Base-by-base conservation (phyloP, 2,329 filamentous ascomycete species). In the Cladosporium sp. region DNA sequence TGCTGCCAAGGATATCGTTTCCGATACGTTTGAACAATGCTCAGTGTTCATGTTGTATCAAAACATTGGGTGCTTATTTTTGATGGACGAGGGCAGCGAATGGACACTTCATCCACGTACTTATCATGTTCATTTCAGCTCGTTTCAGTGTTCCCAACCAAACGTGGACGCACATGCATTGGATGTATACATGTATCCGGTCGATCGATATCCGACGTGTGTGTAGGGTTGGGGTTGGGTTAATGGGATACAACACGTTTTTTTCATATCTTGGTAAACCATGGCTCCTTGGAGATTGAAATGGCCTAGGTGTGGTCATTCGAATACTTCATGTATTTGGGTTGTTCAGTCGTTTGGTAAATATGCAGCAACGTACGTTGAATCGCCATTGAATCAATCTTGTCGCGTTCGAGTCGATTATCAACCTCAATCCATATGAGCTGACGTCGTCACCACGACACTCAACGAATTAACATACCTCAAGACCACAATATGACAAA, bases 291-390 rank as follows among this genome's bases (percentile, higher is more conserved):
- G 2, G n/a, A 11, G 39, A 2, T 1, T 46, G 8, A n/a, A 46
- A 46, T 21, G 39, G 39, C 13, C 21, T 21, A 5, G 4, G 11
- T 13, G 5, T 21, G 3, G 21, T 21, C n/a, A 13, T 13, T 23
- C n/a, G 18, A 5, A 5, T 11, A 5, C 21, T 11, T 10, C 2
- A 4, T 1, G 18, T 21, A 43, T 43, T 3, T 5, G 4, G 7
- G 11, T 4, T 0, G 11, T 21, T 13, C 5, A 16, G 21, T 21
- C n/a, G 1, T 7, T 21, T 11, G n/a, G 18, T 0, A 11, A 3
- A n/a, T 3, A 3, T 21, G 6, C 10, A 43, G 18, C 18, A 21
- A 21, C 18, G 8, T 4, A n/a, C 39, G n/a, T 21, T 21, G 5
- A 10, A 3, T 21, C 3, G n/a, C 39, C 39, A 46, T 46, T 21